A percentile compares a stretch with the other conserved stretches of the same genome.
Conservation (phyloP, 768 basidiomycete genomes). For the Mycena capillaripes region DNA sequence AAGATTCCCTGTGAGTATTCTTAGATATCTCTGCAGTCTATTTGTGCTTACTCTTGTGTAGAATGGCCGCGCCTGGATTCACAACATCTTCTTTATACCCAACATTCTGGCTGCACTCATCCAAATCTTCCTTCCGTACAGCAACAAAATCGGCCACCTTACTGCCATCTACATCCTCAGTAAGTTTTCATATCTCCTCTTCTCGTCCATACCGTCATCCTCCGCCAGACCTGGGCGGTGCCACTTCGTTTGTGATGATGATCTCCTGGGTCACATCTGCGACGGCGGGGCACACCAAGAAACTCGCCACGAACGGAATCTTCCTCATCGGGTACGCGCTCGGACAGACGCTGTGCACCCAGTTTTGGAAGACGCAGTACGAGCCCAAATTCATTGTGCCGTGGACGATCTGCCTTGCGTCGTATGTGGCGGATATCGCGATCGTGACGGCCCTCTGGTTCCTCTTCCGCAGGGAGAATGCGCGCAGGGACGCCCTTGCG, state of each 20-base stretch:
- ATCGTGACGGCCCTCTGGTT: neutral
- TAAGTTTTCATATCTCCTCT: neutral
- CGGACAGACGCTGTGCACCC: slow-evolving; percentile 4
- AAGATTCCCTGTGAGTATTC: neutral
- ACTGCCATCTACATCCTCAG: neutral
- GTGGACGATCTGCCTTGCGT: neutral
- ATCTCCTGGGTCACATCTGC: neutral
- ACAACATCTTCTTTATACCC: slow-evolving; percentile 7
- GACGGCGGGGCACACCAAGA: slow-evolving; percentile 3
- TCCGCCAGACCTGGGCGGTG: neutral
- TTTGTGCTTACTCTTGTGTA: neutral
- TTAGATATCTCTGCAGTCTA: neutral
- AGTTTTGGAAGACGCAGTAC: slow-evolving; percentile 2
- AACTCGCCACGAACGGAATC: slow-evolving; percentile 1
- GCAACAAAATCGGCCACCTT: neutral
- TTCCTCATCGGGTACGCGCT: neutral
- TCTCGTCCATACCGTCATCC: neutral
- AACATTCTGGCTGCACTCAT: slow-evolving; percentile 1
- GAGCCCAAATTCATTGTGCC: slow-evolving; percentile 3
- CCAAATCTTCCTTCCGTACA: neutral
- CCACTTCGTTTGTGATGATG: neutral
- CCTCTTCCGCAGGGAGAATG: too few species aligned
- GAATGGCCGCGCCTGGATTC: slow-evolving; percentile 3
- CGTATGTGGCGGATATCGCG: neutral
- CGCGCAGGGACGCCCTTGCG: neutral